phyloP scores from a whole-genome alignment of 257 asterid genomes.

The Misopates orontium region DNA sequence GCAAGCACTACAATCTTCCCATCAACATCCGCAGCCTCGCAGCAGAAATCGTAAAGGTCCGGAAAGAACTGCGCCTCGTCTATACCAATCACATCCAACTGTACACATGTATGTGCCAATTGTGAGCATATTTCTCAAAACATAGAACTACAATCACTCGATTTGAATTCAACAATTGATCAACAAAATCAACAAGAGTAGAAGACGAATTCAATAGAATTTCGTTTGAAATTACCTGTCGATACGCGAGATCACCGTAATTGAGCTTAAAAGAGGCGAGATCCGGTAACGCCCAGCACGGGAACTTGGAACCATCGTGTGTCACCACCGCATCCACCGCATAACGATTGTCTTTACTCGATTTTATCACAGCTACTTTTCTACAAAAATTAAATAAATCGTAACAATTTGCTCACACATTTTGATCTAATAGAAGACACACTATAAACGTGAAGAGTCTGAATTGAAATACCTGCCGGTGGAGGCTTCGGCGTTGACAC shows the following conservation, averaged over 20 bases:
- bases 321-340: constrained; percentile 64
- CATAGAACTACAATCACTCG: not conserved
- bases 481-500: constrained; percentile 45
- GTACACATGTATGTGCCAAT: constrained; percentile 13
- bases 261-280: constrained; percentile 56
- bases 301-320: constrained; percentile 71
- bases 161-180: too few species aligned
- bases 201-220: too few species aligned
- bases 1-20: constrained; percentile 73
- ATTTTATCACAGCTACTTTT: constrained; percentile 63
- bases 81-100: constrained; percentile 90
- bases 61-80: constrained; percentile 89
- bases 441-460: not conserved
- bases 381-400: constrained; percentile 26
- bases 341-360: constrained; percentile 68
- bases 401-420: not conserved
- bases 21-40: constrained; percentile 72
- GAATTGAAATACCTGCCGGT: constrained; percentile 45
- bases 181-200: too few species aligned
- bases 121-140: not conserved
- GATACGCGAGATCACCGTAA: constrained; percentile 54
- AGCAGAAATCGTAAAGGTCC: constrained; percentile 83
- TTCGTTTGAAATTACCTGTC: constrained; percentile 36
- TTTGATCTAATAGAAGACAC: not conserved
- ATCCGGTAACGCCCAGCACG: constrained; percentile 69